Percentiles rank a stretch among this genome's conserved stretches.
phyloP scores from a whole-genome alignment of 768 basidiomycete species.

The Gymnopilus dilepis region DNA sequence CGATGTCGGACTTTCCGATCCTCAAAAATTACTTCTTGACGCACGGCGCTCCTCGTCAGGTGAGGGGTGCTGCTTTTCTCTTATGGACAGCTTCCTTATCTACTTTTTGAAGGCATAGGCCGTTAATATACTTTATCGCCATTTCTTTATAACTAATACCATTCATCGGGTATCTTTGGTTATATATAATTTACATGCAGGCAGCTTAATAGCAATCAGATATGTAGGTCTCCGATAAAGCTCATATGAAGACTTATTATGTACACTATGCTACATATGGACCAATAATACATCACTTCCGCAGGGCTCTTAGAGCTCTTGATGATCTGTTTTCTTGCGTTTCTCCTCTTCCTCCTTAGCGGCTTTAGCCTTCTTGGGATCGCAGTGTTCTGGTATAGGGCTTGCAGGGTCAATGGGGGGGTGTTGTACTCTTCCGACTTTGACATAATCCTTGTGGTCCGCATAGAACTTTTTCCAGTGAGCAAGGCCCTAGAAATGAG shows the following conservation, averaged over 20 bases:
- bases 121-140: not conserved
- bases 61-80: conserved; percentile 10
- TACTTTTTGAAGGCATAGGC: not conserved
- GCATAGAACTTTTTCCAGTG: conserved; percentile 94
- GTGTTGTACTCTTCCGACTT: conserved; percentile 79
- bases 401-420: conserved; percentile 76
- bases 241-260: not conserved
- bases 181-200: conserved; percentile 7
- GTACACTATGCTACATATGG: conserved; percentile 6
- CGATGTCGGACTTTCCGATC: conserved; percentile 87
- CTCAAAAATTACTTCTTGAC: conserved; percentile 80
- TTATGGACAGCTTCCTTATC: not conserved
- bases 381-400: conserved; percentile 78
- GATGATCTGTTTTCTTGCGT: conserved; percentile 31
- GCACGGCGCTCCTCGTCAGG: conserved; percentile 59
- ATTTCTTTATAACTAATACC: not conserved
- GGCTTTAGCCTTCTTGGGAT: conserved; percentile 60
- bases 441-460: conserved; percentile 78
- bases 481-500: conserved; percentile 59
- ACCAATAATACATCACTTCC: not conserved
- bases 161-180: not conserved
- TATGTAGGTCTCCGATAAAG: not conserved
- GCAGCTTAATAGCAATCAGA: not conserved
- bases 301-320: conserved; percentile 41
- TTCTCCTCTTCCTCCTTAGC: conserved; percentile 29